These are phyloP conservation scores for Sporothrix phasma DNA, from an alignment of 2,329 filamentous ascomycete genomes.

Conservation along the genomic window DNA sequence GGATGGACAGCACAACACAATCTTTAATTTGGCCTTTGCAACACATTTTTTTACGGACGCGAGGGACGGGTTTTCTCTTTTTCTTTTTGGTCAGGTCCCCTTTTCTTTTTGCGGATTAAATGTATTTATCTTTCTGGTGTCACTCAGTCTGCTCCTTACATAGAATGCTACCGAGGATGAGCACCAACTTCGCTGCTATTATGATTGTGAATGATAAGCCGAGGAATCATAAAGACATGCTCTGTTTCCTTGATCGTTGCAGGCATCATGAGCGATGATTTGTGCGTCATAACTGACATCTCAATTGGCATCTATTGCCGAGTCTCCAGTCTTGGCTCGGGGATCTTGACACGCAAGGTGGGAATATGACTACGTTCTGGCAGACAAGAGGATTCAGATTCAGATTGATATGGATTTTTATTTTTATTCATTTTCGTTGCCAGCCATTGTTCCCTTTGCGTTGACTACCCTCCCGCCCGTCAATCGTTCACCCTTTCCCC, in stretches of 20 bases:
- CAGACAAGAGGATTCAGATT: too few species aligned
- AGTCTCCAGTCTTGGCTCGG: too few species aligned
- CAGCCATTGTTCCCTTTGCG: neutral
- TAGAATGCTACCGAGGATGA: constrained; percentile 5
- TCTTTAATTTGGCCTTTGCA: constrained; percentile 1
- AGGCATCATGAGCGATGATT: too few species aligned
- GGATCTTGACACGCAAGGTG: too few species aligned
- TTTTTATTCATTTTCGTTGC: neutral
- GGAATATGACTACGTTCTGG: too few species aligned
- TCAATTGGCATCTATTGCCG: too few species aligned
- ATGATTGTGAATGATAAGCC: neutral
- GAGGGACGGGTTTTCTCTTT: neutral
- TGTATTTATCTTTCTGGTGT: neutral
- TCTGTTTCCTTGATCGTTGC: too few species aligned
- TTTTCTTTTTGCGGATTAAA: neutral
- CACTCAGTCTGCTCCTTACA: neutral
- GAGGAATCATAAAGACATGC: too few species aligned
- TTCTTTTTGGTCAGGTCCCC: neutral
- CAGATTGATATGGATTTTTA: too few species aligned
- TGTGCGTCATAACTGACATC: too few species aligned
- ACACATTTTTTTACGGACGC: neutral
- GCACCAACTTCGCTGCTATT: neutral
- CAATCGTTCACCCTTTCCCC: neutral
- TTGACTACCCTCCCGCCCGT: neutral
- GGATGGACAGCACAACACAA: neutral